A percentile compares a stretch with the other conserved stretches of the same genome.
phyloP scores from a whole-genome alignment of 352 stramenopile genomes.

The Pythium dissimile region DNA sequence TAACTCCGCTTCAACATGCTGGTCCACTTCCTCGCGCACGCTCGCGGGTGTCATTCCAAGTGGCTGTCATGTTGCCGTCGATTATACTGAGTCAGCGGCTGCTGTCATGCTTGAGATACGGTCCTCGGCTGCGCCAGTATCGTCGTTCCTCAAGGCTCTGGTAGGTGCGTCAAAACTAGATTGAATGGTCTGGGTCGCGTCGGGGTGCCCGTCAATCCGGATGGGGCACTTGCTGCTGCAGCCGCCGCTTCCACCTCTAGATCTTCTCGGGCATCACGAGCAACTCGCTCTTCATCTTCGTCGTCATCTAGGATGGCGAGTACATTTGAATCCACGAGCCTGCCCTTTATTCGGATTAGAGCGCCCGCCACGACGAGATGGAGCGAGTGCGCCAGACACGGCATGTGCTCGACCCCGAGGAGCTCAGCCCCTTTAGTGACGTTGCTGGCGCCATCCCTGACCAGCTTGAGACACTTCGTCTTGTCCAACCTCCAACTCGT shows the following conservation, averaged over 20 bases:
- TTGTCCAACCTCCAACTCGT: constrained; percentile 1
- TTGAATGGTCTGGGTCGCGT: too few species aligned
- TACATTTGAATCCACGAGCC: neutral
- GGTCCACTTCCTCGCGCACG: neutral
- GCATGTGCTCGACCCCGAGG: neutral
- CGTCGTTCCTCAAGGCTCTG: too few species aligned
- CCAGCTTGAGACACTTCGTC: neutral
- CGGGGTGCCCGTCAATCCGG: too few species aligned
- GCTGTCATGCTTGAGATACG: too few species aligned
- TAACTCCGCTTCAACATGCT: neutral
- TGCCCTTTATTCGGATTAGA: neutral
- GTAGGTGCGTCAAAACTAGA: too few species aligned
- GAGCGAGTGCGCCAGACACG: constrained; percentile 2
- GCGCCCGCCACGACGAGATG: constrained; percentile 8
- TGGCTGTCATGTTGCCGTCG: neutral
- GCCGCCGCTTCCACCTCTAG: neutral
- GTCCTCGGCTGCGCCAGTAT: too few species aligned
- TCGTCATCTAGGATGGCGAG: neutral
- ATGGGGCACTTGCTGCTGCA: too few species aligned
- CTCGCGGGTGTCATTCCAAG: neutral
- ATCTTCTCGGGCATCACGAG: neutral
- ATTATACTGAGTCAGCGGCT: neutral
- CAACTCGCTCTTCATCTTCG: neutral
- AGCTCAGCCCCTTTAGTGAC: neutral
- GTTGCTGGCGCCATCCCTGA: constrained; percentile 11